phyloP scores from a whole-genome alignment of 352 stramenopile species.

The Pythium brachiatum region DNA sequence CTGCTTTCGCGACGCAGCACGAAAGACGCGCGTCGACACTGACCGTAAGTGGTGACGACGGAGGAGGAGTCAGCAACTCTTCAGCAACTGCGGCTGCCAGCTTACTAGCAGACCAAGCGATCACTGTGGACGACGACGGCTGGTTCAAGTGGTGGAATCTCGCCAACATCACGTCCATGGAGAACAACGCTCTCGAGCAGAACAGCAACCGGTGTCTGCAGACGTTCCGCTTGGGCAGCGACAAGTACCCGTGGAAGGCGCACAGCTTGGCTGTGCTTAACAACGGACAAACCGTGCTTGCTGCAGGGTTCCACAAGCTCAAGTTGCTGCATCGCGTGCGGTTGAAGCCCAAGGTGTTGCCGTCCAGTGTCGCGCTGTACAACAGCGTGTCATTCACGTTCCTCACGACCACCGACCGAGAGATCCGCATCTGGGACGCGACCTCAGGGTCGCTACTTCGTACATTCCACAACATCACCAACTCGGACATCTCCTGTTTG shows the following conservation, averaged over 20 bases:
- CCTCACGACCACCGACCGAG: conserved; percentile 62
- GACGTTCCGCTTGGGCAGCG: conserved; percentile 64
- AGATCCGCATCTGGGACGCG: conserved; percentile 72
- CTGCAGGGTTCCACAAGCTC: conserved; percentile 60
- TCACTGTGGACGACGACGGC: conserved; percentile 76
- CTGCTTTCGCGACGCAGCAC: conserved; percentile 15
- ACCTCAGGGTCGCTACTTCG: conserved; percentile 50
- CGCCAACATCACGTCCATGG: conserved; percentile 53
- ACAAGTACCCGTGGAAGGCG: conserved; percentile 66
- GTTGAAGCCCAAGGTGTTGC: conserved; percentile 54
- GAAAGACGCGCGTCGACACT: conserved; percentile 7
- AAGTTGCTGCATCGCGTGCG: conserved; percentile 69
- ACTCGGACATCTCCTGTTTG: conserved; percentile 66
- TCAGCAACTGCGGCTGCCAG: conserved; percentile 11
- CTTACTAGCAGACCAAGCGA: conserved; percentile 58
- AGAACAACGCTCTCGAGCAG: conserved; percentile 56
- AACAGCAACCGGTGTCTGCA: conserved; percentile 63
- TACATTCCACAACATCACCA: conserved; percentile 49
- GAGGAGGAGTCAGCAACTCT: neutral
- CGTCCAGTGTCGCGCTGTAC: conserved; percentile 62
- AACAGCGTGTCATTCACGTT: conserved; percentile 68
- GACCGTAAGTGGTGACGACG: neutral
- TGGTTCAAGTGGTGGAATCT: conserved; percentile 87
- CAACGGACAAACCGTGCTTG: conserved; percentile 57
- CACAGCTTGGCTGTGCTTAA: conserved; percentile 63